These are phyloP conservation scores for Lithohypha guttulata DNA, from an alignment of 2,329 filamentous ascomycete genomes.

Conservation along the genomic window DNA sequence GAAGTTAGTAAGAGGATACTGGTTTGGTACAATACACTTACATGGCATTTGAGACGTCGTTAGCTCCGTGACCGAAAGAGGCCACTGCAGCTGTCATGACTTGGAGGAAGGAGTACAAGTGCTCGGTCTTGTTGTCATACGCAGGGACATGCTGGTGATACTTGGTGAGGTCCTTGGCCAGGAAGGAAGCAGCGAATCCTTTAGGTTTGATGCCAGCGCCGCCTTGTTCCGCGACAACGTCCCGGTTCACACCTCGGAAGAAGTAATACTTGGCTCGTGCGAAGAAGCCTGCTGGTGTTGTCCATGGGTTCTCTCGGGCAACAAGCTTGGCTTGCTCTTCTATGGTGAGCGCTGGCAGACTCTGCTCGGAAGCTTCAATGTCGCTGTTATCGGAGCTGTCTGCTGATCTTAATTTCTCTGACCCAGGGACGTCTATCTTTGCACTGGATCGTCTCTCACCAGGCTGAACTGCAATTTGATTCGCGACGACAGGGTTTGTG, in stretches of 20 bases:
- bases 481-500: too few species aligned
- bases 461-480: too few species aligned
- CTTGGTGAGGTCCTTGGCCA: too few species aligned
- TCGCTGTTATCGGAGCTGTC: too few species aligned
- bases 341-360: too few species aligned
- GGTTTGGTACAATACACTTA: too few species aligned
- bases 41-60: slow-evolving; percentile 64
- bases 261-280: slow-evolving; percentile 8
- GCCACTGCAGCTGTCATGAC: slow-evolving; percentile 40
- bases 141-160: slow-evolving; percentile 46
- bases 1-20: too few species aligned
- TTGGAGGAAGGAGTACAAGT: slow-evolving; percentile 45
- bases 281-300: slow-evolving; percentile 2
- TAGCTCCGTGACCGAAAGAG: slow-evolving; percentile 55
- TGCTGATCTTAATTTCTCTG: too few species aligned
- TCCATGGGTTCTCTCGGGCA: slow-evolving; percentile 8
- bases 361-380: too few species aligned
- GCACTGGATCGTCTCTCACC: too few species aligned
- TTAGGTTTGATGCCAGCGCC: background rate
- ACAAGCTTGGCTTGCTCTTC: slow-evolving; percentile 6
- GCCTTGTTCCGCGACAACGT: slow-evolving; percentile 11
- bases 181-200: slow-evolving; percentile 3
- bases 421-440: too few species aligned
- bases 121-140: slow-evolving; percentile 59
- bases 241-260: slow-evolving; percentile 11